Conservation (phyloP, 371 early-diverging fungal species). For the Saksenaea oblongispora region DNA sequence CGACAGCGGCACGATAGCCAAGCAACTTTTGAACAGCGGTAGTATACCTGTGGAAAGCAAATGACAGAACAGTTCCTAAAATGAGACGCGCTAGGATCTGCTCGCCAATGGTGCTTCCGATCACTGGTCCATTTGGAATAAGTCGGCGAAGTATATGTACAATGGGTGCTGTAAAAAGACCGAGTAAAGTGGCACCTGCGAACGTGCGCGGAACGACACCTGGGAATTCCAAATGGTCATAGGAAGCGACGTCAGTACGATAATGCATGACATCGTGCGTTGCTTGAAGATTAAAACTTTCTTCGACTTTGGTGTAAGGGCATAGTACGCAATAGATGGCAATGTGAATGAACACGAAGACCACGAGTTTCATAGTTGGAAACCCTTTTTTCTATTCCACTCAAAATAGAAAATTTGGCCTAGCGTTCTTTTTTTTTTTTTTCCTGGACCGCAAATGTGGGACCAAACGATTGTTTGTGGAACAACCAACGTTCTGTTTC, state of each 20-base stretch:
- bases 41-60: slow-evolving; percentile 44
- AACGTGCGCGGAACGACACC: slow-evolving; percentile 96
- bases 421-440: too few relatives aligned
- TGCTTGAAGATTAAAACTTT: slow-evolving; percentile 94
- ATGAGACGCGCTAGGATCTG: slow-evolving; percentile 52
- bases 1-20: slow-evolving; percentile 54
- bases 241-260: slow-evolving; percentile 43
- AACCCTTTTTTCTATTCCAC: neutral
- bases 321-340: slow-evolving; percentile 45
- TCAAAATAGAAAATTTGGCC: neutral
- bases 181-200: slow-evolving; percentile 72
- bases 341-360: slow-evolving; percentile 37
- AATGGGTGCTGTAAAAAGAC: slow-evolving; percentile 1
- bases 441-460: neutral
- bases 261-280: slow-evolving; percentile 81
- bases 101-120: slow-evolving; percentile 4
- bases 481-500: too few relatives aligned
- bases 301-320: slow-evolving; percentile 95
- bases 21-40: slow-evolving; percentile 51
- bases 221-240: slow-evolving; percentile 85
- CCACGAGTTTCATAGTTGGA: slow-evolving; percentile 30
- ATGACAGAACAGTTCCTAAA: slow-evolving; percentile 53
- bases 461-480: neutral
- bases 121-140: neutral
- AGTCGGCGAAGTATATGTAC: neutral